phyloP scores from a whole-genome alignment of 2,329 filamentous ascomycete genomes.

The Neopestalotiopsis clavispora region DNA sequence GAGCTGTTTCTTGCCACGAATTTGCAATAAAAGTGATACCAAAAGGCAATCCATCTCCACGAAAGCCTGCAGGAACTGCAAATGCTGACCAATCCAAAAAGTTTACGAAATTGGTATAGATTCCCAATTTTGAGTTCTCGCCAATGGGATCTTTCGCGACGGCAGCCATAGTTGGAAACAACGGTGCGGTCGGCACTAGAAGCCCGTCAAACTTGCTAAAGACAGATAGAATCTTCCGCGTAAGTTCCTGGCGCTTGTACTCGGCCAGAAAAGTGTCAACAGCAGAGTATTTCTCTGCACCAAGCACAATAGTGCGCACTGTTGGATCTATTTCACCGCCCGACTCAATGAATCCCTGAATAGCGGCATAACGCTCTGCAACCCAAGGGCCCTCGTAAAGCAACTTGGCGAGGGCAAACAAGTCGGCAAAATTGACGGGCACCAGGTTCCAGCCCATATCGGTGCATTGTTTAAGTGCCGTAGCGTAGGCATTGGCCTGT shows the following conservation, averaged over 20 bases:
- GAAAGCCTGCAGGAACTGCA: constrained; percentile 55
- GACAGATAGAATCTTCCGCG: constrained; percentile 43
- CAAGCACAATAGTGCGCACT: constrained; percentile 42
- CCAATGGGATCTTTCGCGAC: constrained; percentile 55
- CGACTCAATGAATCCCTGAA: constrained; percentile 48
- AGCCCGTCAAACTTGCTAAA: constrained; percentile 52
- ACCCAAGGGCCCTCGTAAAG: constrained; percentile 64
- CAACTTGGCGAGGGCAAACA: constrained; percentile 57
- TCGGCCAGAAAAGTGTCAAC: constrained; percentile 50
- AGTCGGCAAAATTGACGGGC: constrained; percentile 51
- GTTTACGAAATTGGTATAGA: constrained; percentile 66
- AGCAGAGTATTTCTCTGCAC: constrained; percentile 45
- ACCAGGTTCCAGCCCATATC: constrained; percentile 46
- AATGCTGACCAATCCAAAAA: constrained; percentile 62
- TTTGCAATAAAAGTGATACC: constrained; percentile 43
- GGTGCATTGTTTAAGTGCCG: constrained; percentile 42
- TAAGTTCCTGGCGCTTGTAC: constrained; percentile 43
- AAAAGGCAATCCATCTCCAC: constrained; percentile 41
- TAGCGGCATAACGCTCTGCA: constrained; percentile 60
- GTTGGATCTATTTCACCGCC: constrained; percentile 39
- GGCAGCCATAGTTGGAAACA: constrained; percentile 54
- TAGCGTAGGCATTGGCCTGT: constrained; percentile 48
- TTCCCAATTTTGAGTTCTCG: constrained; percentile 58
- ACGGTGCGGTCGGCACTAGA: constrained; percentile 62
- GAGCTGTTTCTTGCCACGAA: constrained; percentile 39